A percentile compares a stretch with the other conserved stretches of the same genome.
Evolutionary conservation across 208 protist genomes (phyloP).

Genomic region (Leishmania tarentolae): DNA sequence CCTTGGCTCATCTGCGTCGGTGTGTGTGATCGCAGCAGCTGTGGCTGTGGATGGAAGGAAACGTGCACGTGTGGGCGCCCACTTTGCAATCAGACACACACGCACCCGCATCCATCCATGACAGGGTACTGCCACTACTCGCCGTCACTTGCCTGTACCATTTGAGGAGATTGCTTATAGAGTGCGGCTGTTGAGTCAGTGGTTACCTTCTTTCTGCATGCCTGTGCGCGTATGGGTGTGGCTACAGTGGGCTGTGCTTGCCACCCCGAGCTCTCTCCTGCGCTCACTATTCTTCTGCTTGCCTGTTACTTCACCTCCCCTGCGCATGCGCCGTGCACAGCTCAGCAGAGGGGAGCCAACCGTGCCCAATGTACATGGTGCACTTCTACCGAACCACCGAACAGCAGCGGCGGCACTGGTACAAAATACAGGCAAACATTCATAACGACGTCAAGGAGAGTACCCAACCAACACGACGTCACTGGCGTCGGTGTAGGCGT

Average conservation of each 20-base stretch:
- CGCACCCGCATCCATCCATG: background rate
- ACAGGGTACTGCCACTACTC: background rate
- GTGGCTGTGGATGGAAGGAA: background rate
- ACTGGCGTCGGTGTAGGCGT: background rate
- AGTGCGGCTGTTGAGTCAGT: background rate
- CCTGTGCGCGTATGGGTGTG: background rate
- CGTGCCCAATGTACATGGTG: background rate
- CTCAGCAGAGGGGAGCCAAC: background rate
- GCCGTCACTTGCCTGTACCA: too few species aligned
- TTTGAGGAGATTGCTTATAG: background rate
- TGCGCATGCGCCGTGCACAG: background rate
- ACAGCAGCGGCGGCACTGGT: background rate
- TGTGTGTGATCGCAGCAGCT: background rate
- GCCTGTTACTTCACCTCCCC: background rate
- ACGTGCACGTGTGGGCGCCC: background rate
- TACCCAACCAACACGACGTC: background rate
- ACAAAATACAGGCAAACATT: background rate
- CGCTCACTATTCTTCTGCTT: background rate
- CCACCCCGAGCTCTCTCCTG: background rate
- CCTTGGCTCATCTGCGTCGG: background rate
- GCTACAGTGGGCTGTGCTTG: background rate
- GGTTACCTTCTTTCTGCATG: background rate
- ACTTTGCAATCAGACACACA: background rate
- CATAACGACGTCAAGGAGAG: background rate
- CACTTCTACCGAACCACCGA: background rate